Conservation (phyloP, 2,329 filamentous ascomycete species). For the Aspergillus fumigatus region DNA sequence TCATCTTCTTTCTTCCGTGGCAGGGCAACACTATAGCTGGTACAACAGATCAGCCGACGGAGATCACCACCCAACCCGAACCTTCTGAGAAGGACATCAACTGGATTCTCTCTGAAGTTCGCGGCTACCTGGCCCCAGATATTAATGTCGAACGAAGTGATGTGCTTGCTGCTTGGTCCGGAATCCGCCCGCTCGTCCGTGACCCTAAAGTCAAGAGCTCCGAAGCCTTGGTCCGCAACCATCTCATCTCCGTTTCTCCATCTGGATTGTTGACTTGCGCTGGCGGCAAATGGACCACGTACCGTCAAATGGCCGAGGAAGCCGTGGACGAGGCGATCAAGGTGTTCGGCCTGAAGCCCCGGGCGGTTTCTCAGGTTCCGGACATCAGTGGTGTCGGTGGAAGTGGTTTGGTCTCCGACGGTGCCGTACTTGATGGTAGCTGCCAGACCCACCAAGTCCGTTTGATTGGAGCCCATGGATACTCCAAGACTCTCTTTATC, state of each 20-base stretch:
- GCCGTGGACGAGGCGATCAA: constrained; percentile 75
- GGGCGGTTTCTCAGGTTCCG: constrained; percentile 55
- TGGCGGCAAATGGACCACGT: constrained; percentile 90
- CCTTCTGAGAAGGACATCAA: constrained; percentile 80
- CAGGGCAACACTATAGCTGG: constrained; percentile 89
- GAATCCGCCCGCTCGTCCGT: constrained; percentile 79
- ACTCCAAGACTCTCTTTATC: constrained; percentile 88
- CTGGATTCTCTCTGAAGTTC: constrained; percentile 82
- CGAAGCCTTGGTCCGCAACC: constrained; percentile 81
- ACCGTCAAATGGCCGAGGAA: constrained; percentile 89
- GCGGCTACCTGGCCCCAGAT: constrained; percentile 74
- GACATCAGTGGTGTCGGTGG: constrained; percentile 68
- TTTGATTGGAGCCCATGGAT: constrained; percentile 78
- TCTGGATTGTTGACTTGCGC: constrained; percentile 80
- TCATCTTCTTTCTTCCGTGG: constrained; percentile 92
- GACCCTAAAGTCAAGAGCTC: constrained; percentile 83
- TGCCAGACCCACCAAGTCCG: constrained; percentile 83
- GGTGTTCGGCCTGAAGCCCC: constrained; percentile 60
- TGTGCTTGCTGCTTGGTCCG: constrained; percentile 86
- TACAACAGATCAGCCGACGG: constrained; percentile 74
- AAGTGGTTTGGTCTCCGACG: constrained; percentile 66
- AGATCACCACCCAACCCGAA: constrained; percentile 67
- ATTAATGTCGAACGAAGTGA: constrained; percentile 81
- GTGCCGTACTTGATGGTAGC: constrained; percentile 63
- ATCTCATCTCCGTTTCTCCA: constrained; percentile 72